Evolutionary conservation across 148 eudicot genomes (phyloP), one percentile per base, ranked within the genome.

Genomic region (Nepenthes mirabilis): DNA sequence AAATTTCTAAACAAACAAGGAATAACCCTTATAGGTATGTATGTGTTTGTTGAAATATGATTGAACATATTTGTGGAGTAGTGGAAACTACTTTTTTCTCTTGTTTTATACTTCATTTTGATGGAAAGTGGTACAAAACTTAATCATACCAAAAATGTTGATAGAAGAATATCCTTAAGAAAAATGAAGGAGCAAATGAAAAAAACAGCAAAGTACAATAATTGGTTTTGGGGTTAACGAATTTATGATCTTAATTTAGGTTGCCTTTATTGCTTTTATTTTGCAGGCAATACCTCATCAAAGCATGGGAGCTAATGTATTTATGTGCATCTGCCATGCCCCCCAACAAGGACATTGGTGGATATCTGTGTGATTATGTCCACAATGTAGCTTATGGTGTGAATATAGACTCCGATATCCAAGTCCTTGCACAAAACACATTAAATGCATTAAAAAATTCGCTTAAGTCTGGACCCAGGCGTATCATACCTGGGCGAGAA

Each of bases 311-410:
- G 75, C 79, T 94, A 14, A 86, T 94, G 95, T 82, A 89, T 65
- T 78, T 94, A 59, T 94, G 95, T 82, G 97, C 99, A 63, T 94
- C 97, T 47, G 89, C 95, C 70, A 89, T 94, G 99, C 97, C 99
- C 36, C 99, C 99, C 60, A 82, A 84, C 84, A 94, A 94, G 80
- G 99, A 94, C 56, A 82, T 94, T 75, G 91, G 95, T 49, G 95
- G 84, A 62, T 94, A 89, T 72, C 73, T 94, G 64, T 86, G 95
- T 32, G 97, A 94, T 71, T 94, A 94, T 68, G 77, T 94, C 45
- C 95, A 94, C 59, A 81, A 79, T 68, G 95, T 94, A 53, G 91
- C 95, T 65, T 80, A 84, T 64, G 74, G 82, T 72, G 74, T 62
- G 37, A 70, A 59, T 74, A 59, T 67, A 63, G 95, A 89, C 66